Evolutionary conservation across 2,329 filamentous ascomycete genomes (phyloP).

Genomic region (Tricladium varicosporioides): DNA sequence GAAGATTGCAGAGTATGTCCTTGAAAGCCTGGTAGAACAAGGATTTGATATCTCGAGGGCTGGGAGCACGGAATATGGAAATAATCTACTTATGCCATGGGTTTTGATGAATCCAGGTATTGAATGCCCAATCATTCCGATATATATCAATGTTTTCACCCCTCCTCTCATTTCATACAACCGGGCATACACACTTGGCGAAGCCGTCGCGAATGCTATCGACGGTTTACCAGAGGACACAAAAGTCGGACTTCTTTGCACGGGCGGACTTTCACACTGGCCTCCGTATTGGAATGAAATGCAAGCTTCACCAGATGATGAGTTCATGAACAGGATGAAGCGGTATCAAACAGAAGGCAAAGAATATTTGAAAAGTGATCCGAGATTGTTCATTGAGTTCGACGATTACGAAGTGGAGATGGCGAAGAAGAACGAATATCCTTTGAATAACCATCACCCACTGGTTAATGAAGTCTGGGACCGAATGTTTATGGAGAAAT

Average conservation of each 20-base stretch:
- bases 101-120: conserved; percentile 29
- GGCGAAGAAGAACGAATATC: conserved; percentile 33
- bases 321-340: conserved; percentile 33
- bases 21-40: conserved; percentile 23
- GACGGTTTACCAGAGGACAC: conserved; percentile 21
- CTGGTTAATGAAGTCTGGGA: conserved; percentile 33
- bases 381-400: conserved; percentile 31
- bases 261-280: conserved; percentile 33
- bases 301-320: conserved; percentile 29
- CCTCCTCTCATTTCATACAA: conserved; percentile 32
- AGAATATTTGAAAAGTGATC: conserved; percentile 24
- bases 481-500: conserved; percentile 27
- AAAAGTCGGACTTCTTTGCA: conserved; percentile 21
- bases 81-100: conserved; percentile 35
- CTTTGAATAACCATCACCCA: conserved; percentile 32
- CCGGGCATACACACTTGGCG: conserved; percentile 32
- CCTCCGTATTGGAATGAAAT: conserved; percentile 32
- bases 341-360: conserved; percentile 32
- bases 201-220: conserved; percentile 29
- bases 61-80: conserved; percentile 29
- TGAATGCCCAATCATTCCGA: conserved; percentile 28
- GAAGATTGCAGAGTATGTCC: conserved; percentile 28
- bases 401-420: conserved; percentile 35
- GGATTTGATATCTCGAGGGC: conserved; percentile 31
- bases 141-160: conserved; percentile 34